A percentile compares a stretch with the other conserved stretches of the same genome.
These are phyloP conservation scores for Athelia sp. DNA, from an alignment of 1,284 basidiomycete genomes.

Conservation along the genomic window DNA sequence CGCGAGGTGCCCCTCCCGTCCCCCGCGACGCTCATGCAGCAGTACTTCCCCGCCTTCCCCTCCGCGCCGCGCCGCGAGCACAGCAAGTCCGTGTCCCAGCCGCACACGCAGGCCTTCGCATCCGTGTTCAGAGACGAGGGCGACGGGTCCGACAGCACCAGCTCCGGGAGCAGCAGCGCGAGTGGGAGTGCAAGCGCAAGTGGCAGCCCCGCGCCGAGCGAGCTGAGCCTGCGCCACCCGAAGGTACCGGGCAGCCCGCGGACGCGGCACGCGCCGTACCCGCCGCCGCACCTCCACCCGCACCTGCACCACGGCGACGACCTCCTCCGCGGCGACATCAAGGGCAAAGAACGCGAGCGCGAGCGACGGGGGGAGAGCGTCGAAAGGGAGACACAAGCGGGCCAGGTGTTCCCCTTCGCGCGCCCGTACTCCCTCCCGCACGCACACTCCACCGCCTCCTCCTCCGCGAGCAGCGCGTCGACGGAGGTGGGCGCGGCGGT, in stretches of 20 bases:
- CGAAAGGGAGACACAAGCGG: not conserved
- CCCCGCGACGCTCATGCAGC: constrained; percentile 12
- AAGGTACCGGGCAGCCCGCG: too few relatives aligned
- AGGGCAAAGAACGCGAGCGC: not conserved
- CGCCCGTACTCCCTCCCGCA: constrained; percentile 35
- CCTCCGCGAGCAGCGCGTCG: constrained; percentile 15
- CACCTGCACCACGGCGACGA: not conserved
- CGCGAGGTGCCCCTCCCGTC: constrained; percentile 34
- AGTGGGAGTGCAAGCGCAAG: too few relatives aligned
- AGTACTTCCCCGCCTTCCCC: constrained; percentile 4
- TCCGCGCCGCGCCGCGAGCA: not conserved
- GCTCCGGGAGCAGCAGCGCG: too few relatives aligned
- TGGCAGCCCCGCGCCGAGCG: too few relatives aligned
- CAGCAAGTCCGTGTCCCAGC: constrained; percentile 1
- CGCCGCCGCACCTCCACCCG: not conserved
- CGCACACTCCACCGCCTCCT: constrained; percentile 17
- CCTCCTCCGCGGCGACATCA: not conserved
- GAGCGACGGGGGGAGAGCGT: not conserved
- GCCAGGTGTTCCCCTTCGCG: constrained; percentile 23
- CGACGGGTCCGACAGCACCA: too few relatives aligned
- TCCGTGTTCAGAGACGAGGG: too few relatives aligned
- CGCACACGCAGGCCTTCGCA: not conserved
- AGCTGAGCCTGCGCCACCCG: too few relatives aligned
- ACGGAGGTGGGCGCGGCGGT: constrained; percentile 7
- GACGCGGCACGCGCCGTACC: not conserved